Base-by-base conservation (phyloP, 202 grass and related monocot genomes). In the Saccharum hybrid region DNA sequence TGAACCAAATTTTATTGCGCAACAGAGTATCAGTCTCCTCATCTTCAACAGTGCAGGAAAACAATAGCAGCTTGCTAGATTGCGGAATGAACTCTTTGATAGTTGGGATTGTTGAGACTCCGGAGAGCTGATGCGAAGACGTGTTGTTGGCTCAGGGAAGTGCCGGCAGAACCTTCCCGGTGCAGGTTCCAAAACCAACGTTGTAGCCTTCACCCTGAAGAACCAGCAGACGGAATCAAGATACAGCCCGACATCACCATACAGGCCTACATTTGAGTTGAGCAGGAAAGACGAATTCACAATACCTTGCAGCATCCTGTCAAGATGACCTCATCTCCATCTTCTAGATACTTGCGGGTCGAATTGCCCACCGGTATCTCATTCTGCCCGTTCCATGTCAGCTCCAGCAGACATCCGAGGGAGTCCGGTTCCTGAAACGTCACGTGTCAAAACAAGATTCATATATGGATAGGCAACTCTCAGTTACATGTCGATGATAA, bases 381-480 rank as follows among this genome's bases (percentile, higher is more conserved):
- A 43, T 94, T 98, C 84, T 90, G 76, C 16, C 82, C 96, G 11
- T 98, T 98, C 96, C 96, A 96, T 66, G 96, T 98, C 63, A 92
- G 71, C 89, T 98, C 96, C 63, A 98, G 86, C 56, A 98, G 93
- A 76, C 96, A 98, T 13, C 96, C 96, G 19, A 96, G 66, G 7
- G 93, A 94, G 2, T 86, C 93, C 2, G 83, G 78, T 52, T 98
- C 96, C 93, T 98, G 86, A 85, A 84, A 89, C 4, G 34, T 2
- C n/a, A 37, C 2, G 9, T 70, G 8, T 71, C 39, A 52, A 38
- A 74, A 60, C 26, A 66, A 46, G 40, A 68, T 63, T 22, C 54
- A 33, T 33, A 57, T 36, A 64, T 2, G 34, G 15, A 41, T 68
- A 48, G 51, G 34, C 28, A 76, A 38, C 28, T 80, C 36, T 16